Evolutionary conservation across 2,329 filamentous ascomycete species (phyloP), one percentile per base, ranked within the genome.

Genomic region (Clonostachys rhizophaga): DNA sequence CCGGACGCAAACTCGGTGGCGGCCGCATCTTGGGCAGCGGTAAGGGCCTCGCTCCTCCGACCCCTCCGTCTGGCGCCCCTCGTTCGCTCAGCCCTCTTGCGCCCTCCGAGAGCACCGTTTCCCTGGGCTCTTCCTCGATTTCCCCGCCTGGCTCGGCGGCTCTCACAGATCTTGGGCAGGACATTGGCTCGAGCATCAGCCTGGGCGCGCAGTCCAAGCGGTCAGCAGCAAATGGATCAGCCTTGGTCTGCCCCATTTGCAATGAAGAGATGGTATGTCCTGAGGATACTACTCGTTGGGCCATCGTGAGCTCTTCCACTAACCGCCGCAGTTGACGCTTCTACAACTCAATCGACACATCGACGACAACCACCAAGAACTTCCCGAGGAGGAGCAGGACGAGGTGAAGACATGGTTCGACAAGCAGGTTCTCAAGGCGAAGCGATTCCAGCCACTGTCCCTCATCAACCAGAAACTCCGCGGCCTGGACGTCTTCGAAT

Each of bases 381-480:
- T 96, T 13, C 87, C 95, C 62, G 88, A 89, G 53, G 80, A 90
- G 50, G 86, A 91, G 61, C 91, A 96, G 62, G 89, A 96, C 66
- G 90, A 96, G 68, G 91, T 96, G 57, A 95, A 95, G 71, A 92
- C 91, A 39, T 96, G 91, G 91, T 95, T 96, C 69, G 89, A 95
- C 71, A 87, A 89, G 61, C 91, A 96, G 67, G 91, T 96, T 68
- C 79, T 88, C 55, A 96, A 95, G 65, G 91, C 91, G 11, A 96
- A 94, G 67, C 86, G 86, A 54, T 96, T 96, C 65, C 91, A 96
- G 61, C 91, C 91, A 1, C 78, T 96, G 1, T 91, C 91, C 1
- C 78, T 95, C 5, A 81, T 96, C 58, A 96, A 96, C 68, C 91
- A 96, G 69, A 96, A 95, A 63, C 77, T 96, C 18, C 91, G 94